A percentile compares a stretch with the other conserved stretches of the same genome.
phyloP scores from a whole-genome alignment of 371 early-diverging fungal genomes.

The Mortierella sp. region DNA sequence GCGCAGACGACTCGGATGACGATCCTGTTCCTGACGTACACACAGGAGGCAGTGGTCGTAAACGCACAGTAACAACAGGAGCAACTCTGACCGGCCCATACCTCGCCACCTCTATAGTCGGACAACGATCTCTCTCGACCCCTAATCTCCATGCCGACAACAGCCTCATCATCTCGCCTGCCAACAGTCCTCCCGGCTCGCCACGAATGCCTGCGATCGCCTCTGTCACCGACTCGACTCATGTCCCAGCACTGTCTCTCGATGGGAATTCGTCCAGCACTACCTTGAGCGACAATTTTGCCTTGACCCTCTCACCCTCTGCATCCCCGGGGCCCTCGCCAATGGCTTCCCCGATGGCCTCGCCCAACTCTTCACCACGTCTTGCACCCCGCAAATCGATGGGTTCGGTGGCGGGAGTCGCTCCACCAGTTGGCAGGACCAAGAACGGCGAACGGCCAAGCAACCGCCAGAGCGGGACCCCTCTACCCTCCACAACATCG shows the following conservation, averaged over 20 bases:
- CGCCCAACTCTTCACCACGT: conserved; percentile 31
- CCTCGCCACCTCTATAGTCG: conserved; percentile 24
- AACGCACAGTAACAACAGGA: conserved; percentile 32
- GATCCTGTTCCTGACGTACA: not conserved
- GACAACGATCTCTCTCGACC: conserved; percentile 52
- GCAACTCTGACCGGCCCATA: conserved; percentile 30
- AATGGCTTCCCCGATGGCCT: conserved; percentile 7
- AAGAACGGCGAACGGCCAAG: conserved; percentile 26
- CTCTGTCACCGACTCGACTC: conserved; percentile 10
- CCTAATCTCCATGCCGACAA: conserved; percentile 53
- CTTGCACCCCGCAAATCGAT: conserved; percentile 21
- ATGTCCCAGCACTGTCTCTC: conserved; percentile 17
- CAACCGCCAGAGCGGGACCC: not conserved
- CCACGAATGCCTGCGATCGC: conserved; percentile 45
- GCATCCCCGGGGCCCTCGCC: conserved; percentile 28
- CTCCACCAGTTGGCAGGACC: not conserved
- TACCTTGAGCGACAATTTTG: not conserved
- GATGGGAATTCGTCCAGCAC: conserved; percentile 9
- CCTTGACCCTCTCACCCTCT: conserved; percentile 32
- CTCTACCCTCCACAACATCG: not conserved
- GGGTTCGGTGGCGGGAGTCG: conserved; percentile 12
- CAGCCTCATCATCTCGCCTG: conserved; percentile 40
- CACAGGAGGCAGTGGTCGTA: conserved; percentile 11
- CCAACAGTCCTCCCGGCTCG: conserved; percentile 50
- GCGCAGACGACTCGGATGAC: conserved; percentile 19